Evolutionary conservation across 441 rosid genomes (phyloP), one percentile per base, ranked within the genome.

Genomic region (Breynia disticha): DNA sequence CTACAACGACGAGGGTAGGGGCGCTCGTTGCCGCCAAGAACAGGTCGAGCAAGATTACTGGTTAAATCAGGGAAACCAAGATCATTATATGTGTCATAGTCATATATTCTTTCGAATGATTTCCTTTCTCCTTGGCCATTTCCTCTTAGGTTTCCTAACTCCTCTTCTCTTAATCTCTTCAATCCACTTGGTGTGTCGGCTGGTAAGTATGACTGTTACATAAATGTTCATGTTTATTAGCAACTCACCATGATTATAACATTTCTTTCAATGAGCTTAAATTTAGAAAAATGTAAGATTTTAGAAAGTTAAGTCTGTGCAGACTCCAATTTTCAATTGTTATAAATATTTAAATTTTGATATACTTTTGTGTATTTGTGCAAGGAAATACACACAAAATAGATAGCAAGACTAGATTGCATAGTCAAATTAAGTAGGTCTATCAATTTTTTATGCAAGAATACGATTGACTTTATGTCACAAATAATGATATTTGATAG

Each of bases 11-110:
- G 32, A 1, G 77, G 75, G 32, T 72, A 67, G 0, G 77, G 77
- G 8, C 19, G 61, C 10, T 57, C 17, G 19, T 54, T 6, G 12
- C 71, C 68, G 4, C 77, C 76, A 12, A 72, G 62, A 21, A 60
- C 66, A 1, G 77, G 77, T 17, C 77, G 61, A 16, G 19, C 39
- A 0, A 38, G 49, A 0, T 70, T 45, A 0, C 1, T 7, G 13
- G 21, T 45, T 9, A 14, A 39, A 22, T 72, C 77, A 5, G 76
- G 77, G 18, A 54, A 5, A 28, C 73, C 80, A 13, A 76, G 55
- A 10, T 87, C 91, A 52, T 80, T 84, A 60, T 84, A 87, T 9
- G 75, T 77, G 55, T 83, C 85, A 19, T 86, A 86, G 48, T 86
- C 91, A 24, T 80, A 86, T 11, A 86, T 68, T 14, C 95, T 72